Evolutionary conservation across 2,329 filamentous ascomycete species (phyloP).

Genomic region (Botrytis elliptica): DNA sequence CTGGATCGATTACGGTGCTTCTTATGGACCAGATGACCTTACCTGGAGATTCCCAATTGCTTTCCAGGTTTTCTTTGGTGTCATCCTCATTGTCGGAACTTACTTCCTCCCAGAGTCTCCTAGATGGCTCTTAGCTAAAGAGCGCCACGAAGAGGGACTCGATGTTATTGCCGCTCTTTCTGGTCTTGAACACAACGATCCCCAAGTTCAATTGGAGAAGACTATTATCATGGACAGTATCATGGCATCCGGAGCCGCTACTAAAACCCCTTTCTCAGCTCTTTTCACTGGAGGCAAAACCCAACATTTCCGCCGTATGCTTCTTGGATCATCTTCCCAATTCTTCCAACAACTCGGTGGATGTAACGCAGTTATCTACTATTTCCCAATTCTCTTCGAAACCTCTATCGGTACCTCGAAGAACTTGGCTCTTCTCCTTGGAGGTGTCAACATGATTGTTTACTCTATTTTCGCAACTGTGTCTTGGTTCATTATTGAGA

Average conservation of each 20-base stretch:
- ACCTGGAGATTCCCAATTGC: conserved; percentile 88
- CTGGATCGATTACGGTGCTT: conserved; percentile 97
- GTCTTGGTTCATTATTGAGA: conserved; percentile 53
- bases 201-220: conserved; percentile 39
- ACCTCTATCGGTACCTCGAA: conserved; percentile 47
- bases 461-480: conserved; percentile 53
- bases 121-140: conserved; percentile 93
- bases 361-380: conserved; percentile 48
- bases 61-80: conserved; percentile 92
- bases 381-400: conserved; percentile 52
- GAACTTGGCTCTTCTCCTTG: conserved; percentile 53
- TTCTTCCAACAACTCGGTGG: conserved; percentile 53
- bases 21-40: conserved; percentile 76
- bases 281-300: conserved; percentile 53
- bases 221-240: conserved; percentile 42
- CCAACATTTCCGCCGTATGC: conserved; percentile 54
- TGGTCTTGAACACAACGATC: conserved; percentile 55
- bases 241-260: conserved; percentile 38
- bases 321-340: conserved; percentile 51
- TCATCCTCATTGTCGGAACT: conserved; percentile 77
- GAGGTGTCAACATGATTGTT: conserved; percentile 56
- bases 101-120: conserved; percentile 94
- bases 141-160: conserved; percentile 95
- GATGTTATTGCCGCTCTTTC: conserved; percentile 96
- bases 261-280: conserved; percentile 41